A percentile compares a stretch with the other conserved stretches of the same genome.
phyloP scores from a whole-genome alignment of 306 rosid genomes.

The Acmispon strigosus region DNA sequence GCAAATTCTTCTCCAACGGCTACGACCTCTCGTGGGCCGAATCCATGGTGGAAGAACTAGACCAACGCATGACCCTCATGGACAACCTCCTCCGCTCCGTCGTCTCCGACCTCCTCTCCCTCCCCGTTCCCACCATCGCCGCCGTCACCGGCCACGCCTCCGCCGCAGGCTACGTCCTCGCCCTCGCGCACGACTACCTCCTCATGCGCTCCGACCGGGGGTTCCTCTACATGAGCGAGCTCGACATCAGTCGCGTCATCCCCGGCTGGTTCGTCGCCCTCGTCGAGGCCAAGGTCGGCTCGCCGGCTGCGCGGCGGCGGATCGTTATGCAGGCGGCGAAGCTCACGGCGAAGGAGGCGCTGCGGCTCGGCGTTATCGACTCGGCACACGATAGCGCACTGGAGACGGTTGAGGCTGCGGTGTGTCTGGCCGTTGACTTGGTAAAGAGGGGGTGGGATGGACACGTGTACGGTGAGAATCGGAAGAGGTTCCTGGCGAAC shows the following conservation, averaged over 20 bases:
- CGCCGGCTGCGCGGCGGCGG: slow-evolving; percentile 39
- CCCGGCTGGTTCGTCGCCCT: slow-evolving; percentile 55
- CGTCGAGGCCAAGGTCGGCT: slow-evolving; percentile 41
- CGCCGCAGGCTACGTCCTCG: slow-evolving; percentile 62
- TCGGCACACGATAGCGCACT: slow-evolving; percentile 47
- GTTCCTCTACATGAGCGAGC: slow-evolving; percentile 83
- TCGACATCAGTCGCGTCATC: slow-evolving; percentile 47
- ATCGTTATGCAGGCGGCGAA: slow-evolving; percentile 56
- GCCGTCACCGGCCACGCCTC: slow-evolving; percentile 81
- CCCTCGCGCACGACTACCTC: slow-evolving; percentile 66
- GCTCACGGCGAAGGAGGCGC: slow-evolving; percentile 52
- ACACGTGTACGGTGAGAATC: slow-evolving; percentile 57
- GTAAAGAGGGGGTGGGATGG: slow-evolving; percentile 59
- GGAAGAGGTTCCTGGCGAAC: slow-evolving; percentile 30
- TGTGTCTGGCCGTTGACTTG: slow-evolving; percentile 31
- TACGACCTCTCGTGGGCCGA: slow-evolving; percentile 60
- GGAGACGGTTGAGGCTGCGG: slow-evolving; percentile 56
- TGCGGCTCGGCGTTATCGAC: slow-evolving; percentile 51
- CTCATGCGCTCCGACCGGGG: slow-evolving; percentile 71
- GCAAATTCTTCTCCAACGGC: slow-evolving; percentile 90
- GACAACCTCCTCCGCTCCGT: slow-evolving; percentile 39
- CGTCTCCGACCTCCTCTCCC: slow-evolving; percentile 45
- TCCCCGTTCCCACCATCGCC: slow-evolving; percentile 75
- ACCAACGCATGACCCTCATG: slow-evolving; percentile 14
- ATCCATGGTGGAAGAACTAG: not conserved